phyloP scores from a whole-genome alignment of 345 rosid genomes.

The Eucalyptus guilfoylei region DNA sequence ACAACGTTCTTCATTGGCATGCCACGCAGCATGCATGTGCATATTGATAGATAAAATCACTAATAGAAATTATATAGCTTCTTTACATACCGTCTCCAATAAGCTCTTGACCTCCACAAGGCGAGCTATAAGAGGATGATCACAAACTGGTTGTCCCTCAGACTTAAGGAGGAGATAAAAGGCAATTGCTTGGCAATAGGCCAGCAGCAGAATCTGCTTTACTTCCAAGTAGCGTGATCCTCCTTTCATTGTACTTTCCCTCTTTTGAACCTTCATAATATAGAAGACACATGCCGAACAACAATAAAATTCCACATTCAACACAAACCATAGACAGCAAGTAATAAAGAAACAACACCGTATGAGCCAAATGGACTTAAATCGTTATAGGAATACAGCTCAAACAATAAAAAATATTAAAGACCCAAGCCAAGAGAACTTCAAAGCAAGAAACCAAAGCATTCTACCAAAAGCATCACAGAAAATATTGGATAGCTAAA shows the following conservation, averaged over 20 bases:
- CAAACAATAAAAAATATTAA: neutral
- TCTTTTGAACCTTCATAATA: slow-evolving; percentile 33
- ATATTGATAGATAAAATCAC: neutral
- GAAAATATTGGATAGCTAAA: neutral
- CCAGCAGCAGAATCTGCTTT: slow-evolving; percentile 62
- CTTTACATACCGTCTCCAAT: slow-evolving; percentile 47
- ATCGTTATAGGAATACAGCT: neutral
- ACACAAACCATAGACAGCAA: neutral
- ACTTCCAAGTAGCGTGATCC: slow-evolving; percentile 60
- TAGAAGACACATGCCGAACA: slow-evolving; percentile 5
- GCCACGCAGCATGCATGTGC: neutral
- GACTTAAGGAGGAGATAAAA: slow-evolving; percentile 90
- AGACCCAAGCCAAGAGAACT: neutral
- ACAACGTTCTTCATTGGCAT: neutral
- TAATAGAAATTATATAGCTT: neutral
- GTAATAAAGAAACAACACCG: neutral
- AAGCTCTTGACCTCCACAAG: slow-evolving; percentile 65
- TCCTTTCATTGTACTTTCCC: slow-evolving; percentile 18
- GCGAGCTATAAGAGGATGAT: slow-evolving; percentile 83
- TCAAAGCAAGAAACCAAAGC: neutral
- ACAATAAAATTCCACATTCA: slow-evolving; percentile 25
- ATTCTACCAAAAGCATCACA: neutral
- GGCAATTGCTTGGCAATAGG: slow-evolving; percentile 79
- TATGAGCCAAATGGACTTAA: neutral
- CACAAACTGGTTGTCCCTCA: slow-evolving; percentile 75